These are phyloP conservation scores for Fonsecaea monophora DNA, from an alignment of 2,329 filamentous ascomycete species.

Conservation along the genomic window DNA sequence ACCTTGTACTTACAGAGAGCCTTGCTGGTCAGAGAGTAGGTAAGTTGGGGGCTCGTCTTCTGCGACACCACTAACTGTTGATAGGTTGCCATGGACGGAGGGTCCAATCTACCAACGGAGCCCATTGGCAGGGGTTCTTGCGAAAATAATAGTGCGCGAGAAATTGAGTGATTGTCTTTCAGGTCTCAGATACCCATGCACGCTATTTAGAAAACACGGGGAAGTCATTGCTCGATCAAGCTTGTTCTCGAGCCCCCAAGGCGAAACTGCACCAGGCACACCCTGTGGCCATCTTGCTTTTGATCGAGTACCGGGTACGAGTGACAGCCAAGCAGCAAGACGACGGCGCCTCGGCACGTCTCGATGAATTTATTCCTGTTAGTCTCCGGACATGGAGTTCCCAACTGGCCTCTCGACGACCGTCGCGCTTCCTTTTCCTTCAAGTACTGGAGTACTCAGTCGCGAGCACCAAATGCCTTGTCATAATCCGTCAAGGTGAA, in stretches of 20 bases:
- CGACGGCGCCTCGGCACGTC: not conserved
- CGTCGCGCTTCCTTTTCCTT: not conserved
- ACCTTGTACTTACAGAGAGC: no score
- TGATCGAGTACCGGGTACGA: not conserved
- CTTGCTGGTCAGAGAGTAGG: no score
- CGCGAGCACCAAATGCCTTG: constrained; percentile 64
- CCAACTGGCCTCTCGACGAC: not conserved
- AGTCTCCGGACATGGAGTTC: not conserved
- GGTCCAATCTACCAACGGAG: not conserved
- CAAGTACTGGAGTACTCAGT: not conserved
- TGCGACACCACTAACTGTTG: no score
- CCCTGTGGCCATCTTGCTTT: not conserved
- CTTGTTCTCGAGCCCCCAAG: not conserved
- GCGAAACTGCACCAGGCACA: not conserved
- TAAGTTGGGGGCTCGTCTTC: no score
- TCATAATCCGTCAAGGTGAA: constrained; percentile 69
- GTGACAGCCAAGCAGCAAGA: not conserved
- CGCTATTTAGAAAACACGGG: not conserved
- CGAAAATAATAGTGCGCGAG: not conserved
- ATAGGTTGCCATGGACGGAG: not conserved
- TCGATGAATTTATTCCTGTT: not conserved
- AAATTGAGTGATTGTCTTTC: not conserved
- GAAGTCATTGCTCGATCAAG: not conserved
- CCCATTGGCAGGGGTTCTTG: not conserved
- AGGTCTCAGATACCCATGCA: not conserved